Evolutionary conservation across 2,329 filamentous ascomycete species (phyloP).

Genomic region (Fusarium sp.): DNA sequence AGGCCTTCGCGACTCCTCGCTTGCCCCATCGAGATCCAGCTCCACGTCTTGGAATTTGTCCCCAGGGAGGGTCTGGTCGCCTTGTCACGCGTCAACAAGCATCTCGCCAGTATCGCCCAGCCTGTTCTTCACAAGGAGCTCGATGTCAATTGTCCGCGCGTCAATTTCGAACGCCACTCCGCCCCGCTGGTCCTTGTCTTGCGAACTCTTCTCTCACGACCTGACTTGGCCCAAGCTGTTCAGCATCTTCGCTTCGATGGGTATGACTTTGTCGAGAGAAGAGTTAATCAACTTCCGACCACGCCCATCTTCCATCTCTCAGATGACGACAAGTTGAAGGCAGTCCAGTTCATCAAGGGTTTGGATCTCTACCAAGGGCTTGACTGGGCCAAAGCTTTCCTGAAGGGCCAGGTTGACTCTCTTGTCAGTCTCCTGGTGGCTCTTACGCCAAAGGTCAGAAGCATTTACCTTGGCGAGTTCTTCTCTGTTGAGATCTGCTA

Average conservation of each 20-base stretch:
- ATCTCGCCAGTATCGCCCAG: not conserved
- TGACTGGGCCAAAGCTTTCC: not conserved
- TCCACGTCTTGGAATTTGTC: not conserved
- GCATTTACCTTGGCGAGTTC: not conserved
- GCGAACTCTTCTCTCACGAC: not conserved
- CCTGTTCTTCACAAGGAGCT: not conserved
- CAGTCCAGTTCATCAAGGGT: not conserved
- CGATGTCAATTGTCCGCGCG: not conserved
- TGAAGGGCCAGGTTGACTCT: not conserved
- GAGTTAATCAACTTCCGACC: not conserved
- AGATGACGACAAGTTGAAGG: not conserved
- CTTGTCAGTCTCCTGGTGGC: not conserved
- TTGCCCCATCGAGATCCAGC: not conserved
- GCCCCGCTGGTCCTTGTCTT: not conserved
- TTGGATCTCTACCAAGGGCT: not conserved
- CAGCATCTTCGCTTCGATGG: not conserved
- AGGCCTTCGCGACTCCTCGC: not conserved
- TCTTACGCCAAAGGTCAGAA: not conserved
- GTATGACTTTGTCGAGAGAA: not conserved
- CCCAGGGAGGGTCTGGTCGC: not conserved
- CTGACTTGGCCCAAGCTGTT: not conserved
- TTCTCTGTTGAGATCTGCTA: not conserved
- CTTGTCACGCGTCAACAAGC: not conserved
- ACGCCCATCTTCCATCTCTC: not conserved
- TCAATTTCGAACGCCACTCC: not conserved